Base-by-base conservation (phyloP, 352 stramenopile species). In the Globisporangium perplexum region DNA sequence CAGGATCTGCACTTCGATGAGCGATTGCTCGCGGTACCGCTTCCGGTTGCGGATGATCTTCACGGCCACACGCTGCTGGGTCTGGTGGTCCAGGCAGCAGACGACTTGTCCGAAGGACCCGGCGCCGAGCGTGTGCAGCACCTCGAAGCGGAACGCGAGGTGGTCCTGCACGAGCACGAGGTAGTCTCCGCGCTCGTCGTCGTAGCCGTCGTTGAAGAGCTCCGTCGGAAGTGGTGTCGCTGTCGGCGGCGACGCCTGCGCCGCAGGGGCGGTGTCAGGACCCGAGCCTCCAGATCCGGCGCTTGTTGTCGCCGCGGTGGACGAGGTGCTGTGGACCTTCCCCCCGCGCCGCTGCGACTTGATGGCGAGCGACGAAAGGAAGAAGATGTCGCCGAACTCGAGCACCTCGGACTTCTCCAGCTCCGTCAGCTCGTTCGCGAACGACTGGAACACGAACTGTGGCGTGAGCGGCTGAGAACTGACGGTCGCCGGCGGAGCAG, bases 71-170 rank as follows among this genome's bases (percentile, higher is more conserved):
- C 97, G 86, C 39, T 77, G 65, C 41, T 90, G 69, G 8, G 76
- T 90, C 57, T 81, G 57, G 43, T 90, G 81, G 54, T 98, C 84
- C 12, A 95, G 58, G 62, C 96, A 99, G 55, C 87, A 80, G 28
- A 99, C 96, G 22, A 99, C 96, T 78, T 99, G 97, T 1, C 96
- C 97, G 70, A 99, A 99, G 1, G 96, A 98, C 3, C 97, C 97
- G 57, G 97, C 96, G 3, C 97, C 97, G 46, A 99, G 96, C 36
- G 84, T 68, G 50, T 95, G 88, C 43, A 98, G 83, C 33, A 99
- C 84, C 57, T 95, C 78, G 69, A 98, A 99, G 2, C 95, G 87
- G 46, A 92, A 95, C 18, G 77, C 77, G 56, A 99, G 86, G 28
- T 98, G 68, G 67, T 99, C 96, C n/a, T 94, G 86, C 24, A 88